Base-by-base conservation (phyloP, 2,329 filamentous ascomycete species). In the Botryotinia globosa region DNA sequence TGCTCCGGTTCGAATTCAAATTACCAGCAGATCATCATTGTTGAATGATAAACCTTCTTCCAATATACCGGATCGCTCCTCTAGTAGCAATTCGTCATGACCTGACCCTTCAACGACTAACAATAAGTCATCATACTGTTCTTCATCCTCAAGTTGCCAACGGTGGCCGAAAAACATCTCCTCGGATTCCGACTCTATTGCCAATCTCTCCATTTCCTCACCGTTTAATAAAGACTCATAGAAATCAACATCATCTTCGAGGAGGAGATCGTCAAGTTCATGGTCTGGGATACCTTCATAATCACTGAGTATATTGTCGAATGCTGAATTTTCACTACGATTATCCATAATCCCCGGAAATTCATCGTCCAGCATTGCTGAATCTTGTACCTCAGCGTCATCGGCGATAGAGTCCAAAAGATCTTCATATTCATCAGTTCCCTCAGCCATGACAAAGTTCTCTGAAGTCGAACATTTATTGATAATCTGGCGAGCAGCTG, bases 111-210 rank as follows among this genome's bases (percentile, higher is more conserved):
- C 48, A 32, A 32, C 64, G 37, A 56, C 29, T 51, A 73, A 69
- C 65, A 75, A 29, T 34, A 64, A 62, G 10, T 69, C 63, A 20
- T 74, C 44, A 18, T 71, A 58, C 37, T 70, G 58, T 34, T 72
- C 71, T n/a, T 45, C 45, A n/a, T 51, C 64, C 22, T 65, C 45
- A n/a, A 63, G 9, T 39, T 71, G 48, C 56, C 62, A 71, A 34
- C n/a, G 62, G 44, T 32, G 48, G 29, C 74, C 73, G 72, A 77
- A 76, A 48, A 77, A 73, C 71, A 77, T 77, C 34, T 77, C 73
- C 39, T 77, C 75, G 1, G 74, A 77, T 62, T 76, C 72, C 32
- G 64, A 69, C 66, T 77, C 76, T 32, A 73, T 73, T 16, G 68
- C 58, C 20, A 74, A 69, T 42, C 71, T 74, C 58, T 78, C 77